Evolutionary conservation across 768 basidiomycete genomes (phyloP), one percentile per base, ranked within the genome.

Genomic region (Podaxis sp.): DNA sequence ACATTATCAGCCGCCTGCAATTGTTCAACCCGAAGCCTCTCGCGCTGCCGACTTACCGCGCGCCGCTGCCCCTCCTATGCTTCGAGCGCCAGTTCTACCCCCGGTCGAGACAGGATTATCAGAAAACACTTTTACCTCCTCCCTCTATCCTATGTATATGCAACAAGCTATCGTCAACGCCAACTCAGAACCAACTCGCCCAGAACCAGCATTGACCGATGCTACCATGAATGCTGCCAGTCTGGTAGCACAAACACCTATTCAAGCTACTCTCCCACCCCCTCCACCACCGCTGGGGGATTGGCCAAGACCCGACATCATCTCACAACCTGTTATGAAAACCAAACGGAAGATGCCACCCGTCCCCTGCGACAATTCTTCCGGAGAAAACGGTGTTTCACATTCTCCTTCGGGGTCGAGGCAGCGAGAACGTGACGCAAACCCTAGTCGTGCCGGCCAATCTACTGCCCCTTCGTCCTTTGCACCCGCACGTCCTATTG

Each of bases 281-380:
- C 74, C 76, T 13, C 79, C 82, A 33, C 74, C 80, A 27, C 82
- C 81, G 2, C 71, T 87, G 0, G 82, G 83, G 17, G 72, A 82
- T 37, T 86, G 86, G 85, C 86, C 85, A 40, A 79, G 81, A 22
- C 66, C 69, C 11, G 78, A 85, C 65, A 72, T 75, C 13, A 68
- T 76, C 24, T 68, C 73, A 17, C 75, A 70, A 50, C 72, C 76
- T 50, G 22, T 27, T 9, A 52, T 61, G 54, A 73, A 69, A 43
- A 61, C 66, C 33, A 76, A 76, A 63, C 70, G 71, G 66, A 73
- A 73, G 66, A 63, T 67, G 43, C 46, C 36, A 36, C 54, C 61
- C 22, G n/a, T 49, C 27, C 17, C 38, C 12, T 38, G 27, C 29
- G 37, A 37, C 50, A 36, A 12, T 43, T 4, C 25, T 17, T 51